Base-by-base conservation (phyloP, 2,329 filamentous ascomycete species). In the Ceratocystis ficicola region DNA sequence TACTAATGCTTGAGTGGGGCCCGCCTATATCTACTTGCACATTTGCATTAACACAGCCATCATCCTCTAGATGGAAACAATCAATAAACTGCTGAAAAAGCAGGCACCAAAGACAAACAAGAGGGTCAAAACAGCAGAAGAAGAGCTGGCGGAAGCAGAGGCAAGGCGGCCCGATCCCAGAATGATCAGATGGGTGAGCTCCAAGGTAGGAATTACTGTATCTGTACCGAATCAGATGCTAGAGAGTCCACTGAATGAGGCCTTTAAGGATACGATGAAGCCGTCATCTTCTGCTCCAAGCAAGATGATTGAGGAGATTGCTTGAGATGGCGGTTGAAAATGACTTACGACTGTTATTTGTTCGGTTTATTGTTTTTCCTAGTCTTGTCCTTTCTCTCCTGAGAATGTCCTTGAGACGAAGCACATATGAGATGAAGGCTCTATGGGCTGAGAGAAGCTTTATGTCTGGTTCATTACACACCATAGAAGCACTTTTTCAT, bases 11-110 rank as follows among this genome's bases (percentile, higher is more conserved):
- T 20, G 41, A 48, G 12, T n/a, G 20, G 8, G 1, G n/a, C 12
- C 10, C 30, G 22, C 48, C 46, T 52, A 15, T 12, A 20, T 17
- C 22, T 32, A 36, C 12, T 36, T n/a, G 7, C 12, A 36, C 25
- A 59, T 4, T 17, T 20, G n/a, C 30, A 25, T 55, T 65, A 65
- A 68, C 60, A 32, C 7, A 20, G 7, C 7, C 44, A 36, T 44
- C 8, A 28, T 32, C 63, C 12, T 15, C 28, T 22, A 92, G 88
- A 89, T 90, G 83, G 89, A 93, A 78, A 94, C 89, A 0, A 93
- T 94, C 81, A 92, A 94, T 78, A 91, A 92, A 72, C 84, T 94
- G 1, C 83, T 94, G 64, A 91, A 91, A 75, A 91, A 92, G 73
- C 89, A 92, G 73, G 88, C 89, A 0, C 86, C 89, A 28, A 92